These are phyloP conservation scores for Castanopsis chinensis DNA, from an alignment of 306 rosid species.

Conservation along the genomic window DNA sequence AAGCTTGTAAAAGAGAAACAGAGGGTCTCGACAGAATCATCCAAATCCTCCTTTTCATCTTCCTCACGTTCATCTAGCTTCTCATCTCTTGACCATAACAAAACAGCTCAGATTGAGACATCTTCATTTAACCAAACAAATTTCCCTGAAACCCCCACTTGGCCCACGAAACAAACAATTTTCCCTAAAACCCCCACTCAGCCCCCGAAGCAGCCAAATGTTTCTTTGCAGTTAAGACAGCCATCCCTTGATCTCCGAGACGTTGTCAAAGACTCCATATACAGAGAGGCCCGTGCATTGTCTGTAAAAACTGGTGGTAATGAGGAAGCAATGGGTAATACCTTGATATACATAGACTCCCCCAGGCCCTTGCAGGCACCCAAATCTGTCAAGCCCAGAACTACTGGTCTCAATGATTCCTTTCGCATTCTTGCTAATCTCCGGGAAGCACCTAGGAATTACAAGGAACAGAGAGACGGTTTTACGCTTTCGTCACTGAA, in stretches of 20 bases:
- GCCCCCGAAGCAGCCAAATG: slow-evolving; percentile 31
- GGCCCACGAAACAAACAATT: slow-evolving; percentile 21
- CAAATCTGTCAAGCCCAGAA: slow-evolving; percentile 37
- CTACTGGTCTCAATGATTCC: slow-evolving; percentile 36
- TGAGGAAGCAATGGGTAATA: slow-evolving; percentile 38
- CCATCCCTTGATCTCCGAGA: slow-evolving; percentile 41
- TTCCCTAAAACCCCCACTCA: slow-evolving; percentile 22
- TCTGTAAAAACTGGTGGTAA: slow-evolving; percentile 52
- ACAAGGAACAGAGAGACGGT: slow-evolving; percentile 28
- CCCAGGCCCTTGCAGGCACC: slow-evolving; percentile 60
- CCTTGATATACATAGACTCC: slow-evolving; percentile 66
- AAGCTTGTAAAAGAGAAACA: slow-evolving; percentile 46
- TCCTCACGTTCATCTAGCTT: slow-evolving; percentile 79
- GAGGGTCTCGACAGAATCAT: slow-evolving; percentile 63
- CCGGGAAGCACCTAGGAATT: slow-evolving; percentile 46
- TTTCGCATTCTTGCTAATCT: slow-evolving; percentile 38
- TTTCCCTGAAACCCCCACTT: slow-evolving; percentile 23
- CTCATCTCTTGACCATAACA: slow-evolving; percentile 64
- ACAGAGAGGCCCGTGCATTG: slow-evolving; percentile 52
- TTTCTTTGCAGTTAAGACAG: slow-evolving; percentile 15
- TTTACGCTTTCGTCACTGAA: slow-evolving; percentile 15
- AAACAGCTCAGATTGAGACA: slow-evolving; percentile 47
- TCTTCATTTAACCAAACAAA: slow-evolving; percentile 28
- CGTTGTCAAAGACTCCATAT: slow-evolving; percentile 48
- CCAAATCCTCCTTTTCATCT: slow-evolving; percentile 58